Evolutionary conservation across 73 alveolate species (phyloP).

Genomic region (Strombidium stylifer): DNA sequence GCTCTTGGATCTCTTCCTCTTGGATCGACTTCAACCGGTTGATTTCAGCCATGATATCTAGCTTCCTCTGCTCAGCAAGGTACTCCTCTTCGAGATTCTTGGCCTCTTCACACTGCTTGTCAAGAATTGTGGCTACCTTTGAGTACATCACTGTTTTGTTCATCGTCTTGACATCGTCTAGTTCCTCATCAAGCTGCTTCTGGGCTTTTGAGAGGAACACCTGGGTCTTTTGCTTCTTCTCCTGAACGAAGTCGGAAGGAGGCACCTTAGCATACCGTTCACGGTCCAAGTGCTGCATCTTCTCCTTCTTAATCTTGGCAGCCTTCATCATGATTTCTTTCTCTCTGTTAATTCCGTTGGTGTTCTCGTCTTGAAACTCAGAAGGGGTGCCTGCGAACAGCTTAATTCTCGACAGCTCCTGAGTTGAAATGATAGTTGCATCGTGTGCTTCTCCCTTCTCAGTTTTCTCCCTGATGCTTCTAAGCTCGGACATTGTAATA

Average conservation of each 20-base stretch:
- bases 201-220: conserved; percentile 61
- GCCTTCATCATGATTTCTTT: conserved; percentile 62
- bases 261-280: conserved; percentile 57
- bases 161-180: conserved; percentile 84
- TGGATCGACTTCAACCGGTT: conserved; percentile 83
- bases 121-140: conserved; percentile 85
- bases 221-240: conserved; percentile 40
- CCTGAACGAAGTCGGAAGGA: conserved; percentile 39
- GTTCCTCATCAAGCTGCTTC: conserved; percentile 69
- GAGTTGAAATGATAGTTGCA: conserved; percentile 51
- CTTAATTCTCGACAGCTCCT: conserved; percentile 64
- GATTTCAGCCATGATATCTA: conserved; percentile 87
- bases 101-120: conserved; percentile 77
- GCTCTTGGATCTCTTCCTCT: conserved; percentile 70
- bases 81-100: conserved; percentile 65
- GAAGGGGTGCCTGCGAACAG: too few relatives aligned
- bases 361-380: too few relatives aligned
- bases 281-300: conserved; percentile 69
- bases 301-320: conserved; percentile 76
- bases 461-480: conserved; percentile 55
- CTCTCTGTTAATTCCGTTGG: conserved; percentile 61
- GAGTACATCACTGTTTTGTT: conserved; percentile 88
- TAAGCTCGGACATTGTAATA: too few relatives aligned
- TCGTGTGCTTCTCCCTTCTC: conserved; percentile 52
- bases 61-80: conserved; percentile 71